Evolutionary conservation across 257 asterid species (phyloP), one percentile per base, ranked within the genome.

Genomic region (Petunia axillaris): DNA sequence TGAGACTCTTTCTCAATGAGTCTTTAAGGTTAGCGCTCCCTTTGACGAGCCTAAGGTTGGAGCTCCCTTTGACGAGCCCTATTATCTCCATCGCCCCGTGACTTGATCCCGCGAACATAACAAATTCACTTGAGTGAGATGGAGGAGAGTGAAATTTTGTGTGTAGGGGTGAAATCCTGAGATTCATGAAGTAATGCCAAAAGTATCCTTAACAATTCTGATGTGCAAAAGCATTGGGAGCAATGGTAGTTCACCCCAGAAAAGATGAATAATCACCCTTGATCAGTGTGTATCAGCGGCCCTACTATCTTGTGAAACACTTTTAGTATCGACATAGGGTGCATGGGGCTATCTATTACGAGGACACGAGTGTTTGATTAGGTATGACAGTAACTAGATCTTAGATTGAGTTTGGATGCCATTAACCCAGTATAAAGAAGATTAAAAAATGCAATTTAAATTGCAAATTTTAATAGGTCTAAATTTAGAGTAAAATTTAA

Each of bases 191-290:
- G 76, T 25, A 8, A 70, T 44, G 38, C 57, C 25, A 16, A 70
- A 46, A 46, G 39, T 58, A 70, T 70, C 41, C 58, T 16, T 48
- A 46, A 70, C 43, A 70, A 70, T 70, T 58, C 59, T 11, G 59
- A 70, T 40, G 59, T 70, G 77, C 77, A 70, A 70, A 46, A 10
- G 15, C 25, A 70, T 70, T 8, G 2, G 57, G 58, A 50, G 76
- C 46, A 70, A 70, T 25, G 11, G 40, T 68, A 52, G 41, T 46
- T 8, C 43, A 25, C 10, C 3, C 77, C 11, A 70, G 15, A 40
- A 66, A 6, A 14, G 54, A 41, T 66, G 25, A 3, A 10, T 38
- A 14, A 13, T 66, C 41, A 66, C 37, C 77, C 41, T 46, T 70
- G 59, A 70, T 70, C 25, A 44, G 77, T 58, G 25, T 70, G 77